Evolutionary conservation across 2,329 filamentous ascomycete genomes (phyloP).

Genomic region (Arthrobotrys sinensis): DNA sequence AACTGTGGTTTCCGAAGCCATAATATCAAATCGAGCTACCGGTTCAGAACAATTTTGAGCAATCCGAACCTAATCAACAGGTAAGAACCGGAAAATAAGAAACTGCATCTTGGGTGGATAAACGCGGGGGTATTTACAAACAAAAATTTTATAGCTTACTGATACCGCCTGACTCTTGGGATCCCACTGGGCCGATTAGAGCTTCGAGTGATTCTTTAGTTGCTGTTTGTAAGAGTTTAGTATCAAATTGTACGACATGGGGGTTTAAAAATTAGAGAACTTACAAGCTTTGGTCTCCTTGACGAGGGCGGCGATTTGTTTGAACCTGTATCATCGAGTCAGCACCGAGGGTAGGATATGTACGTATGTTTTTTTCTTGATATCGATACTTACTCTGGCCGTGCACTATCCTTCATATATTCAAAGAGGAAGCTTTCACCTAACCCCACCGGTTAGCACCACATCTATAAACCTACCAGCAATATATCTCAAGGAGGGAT

Average conservation of each 20-base stretch:
- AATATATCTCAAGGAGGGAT: not conserved
- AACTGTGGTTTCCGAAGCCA: too few relatives aligned
- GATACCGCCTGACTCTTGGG: conserved; percentile 49
- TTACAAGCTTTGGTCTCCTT: conserved; percentile 49
- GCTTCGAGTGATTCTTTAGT: conserved; percentile 53
- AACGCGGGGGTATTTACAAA: conserved; percentile 39
- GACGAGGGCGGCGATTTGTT: conserved; percentile 33
- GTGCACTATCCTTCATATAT: conserved; percentile 69
- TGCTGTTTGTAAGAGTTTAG: conserved; percentile 21
- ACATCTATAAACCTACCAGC: not conserved
- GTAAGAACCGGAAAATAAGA: conserved; percentile 9
- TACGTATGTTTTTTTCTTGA: not conserved
- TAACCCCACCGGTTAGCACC: not conserved
- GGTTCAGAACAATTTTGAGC: conserved; percentile 54
- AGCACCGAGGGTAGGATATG: too few relatives aligned
- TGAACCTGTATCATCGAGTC: conserved; percentile 48
- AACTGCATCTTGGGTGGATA: not conserved
- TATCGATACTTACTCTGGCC: conserved; percentile 68
- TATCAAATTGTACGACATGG: not conserved
- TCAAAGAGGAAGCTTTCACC: conserved; percentile 55
- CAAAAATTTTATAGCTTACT: conserved; percentile 56
- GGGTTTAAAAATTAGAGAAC: not conserved
- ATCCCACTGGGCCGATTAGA: conserved; percentile 27
- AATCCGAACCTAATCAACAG: conserved; percentile 43
- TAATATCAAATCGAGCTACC: too few relatives aligned